Base-by-base conservation (phyloP, 805 yeast species). In the Hanseniaspora nectarophila region DNA sequence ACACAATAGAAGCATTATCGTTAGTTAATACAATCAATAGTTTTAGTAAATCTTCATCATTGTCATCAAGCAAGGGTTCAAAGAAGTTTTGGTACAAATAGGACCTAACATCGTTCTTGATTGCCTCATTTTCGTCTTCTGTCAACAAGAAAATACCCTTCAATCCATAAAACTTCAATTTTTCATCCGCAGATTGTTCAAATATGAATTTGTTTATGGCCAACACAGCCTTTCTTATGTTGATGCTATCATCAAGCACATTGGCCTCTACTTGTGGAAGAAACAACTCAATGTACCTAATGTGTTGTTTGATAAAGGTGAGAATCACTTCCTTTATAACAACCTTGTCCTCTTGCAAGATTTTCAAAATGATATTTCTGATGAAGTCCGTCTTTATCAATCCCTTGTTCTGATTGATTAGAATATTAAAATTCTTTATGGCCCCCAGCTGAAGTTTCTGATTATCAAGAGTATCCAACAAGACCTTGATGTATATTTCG, bases 291-390 rank as follows among this genome's bases (percentile, higher is more conserved):
- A 71, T 70, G 20, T 75, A 68, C 2, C 66, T 59, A 37, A 80
- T 60, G 51, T 73, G 76, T 48, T 69, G 71, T 10, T 73, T 72
- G 24, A 87, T 64, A 37, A 87, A 69, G 40, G 85, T 92, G 28
- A 87, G 67, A 2, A 81, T 81, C 0, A 94, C 85, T 58, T 82
- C 88, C 54, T 87, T 73, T 0, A 86, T 90, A 37, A 81, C 73
- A 0, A 94, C 78, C 2, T 87, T 83, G 0, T 73, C 60, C 55
- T 83, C 90, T 5, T 61, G 64, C 35, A 87, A 65, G 43, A 78
- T 67, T 9, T 63, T 67, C 1, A 77, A 67, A 2, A 87, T 68
- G 0, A 83, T 71, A 1, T 65, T 65, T 56, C 73, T 79, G 6
- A 86, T 73, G 9, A 67, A 66, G 1, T 78, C 73, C 2, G 74